Base-by-base conservation (phyloP, 306 rosid genomes). In the Elaeagnus macrophylla region DNA sequence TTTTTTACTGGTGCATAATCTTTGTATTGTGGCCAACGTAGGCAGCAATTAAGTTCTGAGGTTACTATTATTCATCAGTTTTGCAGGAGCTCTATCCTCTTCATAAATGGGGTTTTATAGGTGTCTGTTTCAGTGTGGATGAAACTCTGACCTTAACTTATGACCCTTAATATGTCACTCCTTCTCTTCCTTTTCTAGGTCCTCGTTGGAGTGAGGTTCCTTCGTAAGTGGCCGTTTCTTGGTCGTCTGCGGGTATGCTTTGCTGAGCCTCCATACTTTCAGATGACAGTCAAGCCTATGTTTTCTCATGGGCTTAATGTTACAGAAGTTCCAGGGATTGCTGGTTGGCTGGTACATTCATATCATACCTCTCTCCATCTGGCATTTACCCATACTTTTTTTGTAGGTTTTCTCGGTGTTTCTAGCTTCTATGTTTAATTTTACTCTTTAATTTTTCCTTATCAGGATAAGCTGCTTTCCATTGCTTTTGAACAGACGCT, bases 401-500 rank as follows among this genome's bases (percentile, higher is more conserved):
- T 19, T 54, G 15, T 53, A 39, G 51, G 39, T 59, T 66, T 59
- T 15, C 15, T 51, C 3, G 32, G 0, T 25, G 32, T 25, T 25
- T 25, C 32, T 25, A 25, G 32, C 4, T 25, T 25, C 47, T 37
- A 7, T 6, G 4, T 10, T 1, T 60, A 53, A 11, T 42, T 59
- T 12, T 38, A 39, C 11, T 32, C 41, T 39, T 37, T 13, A 20
- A 9, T 32, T 54, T 60, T 53, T 25, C 54, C 54, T 48, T 18
- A 39, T 62, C 94, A 93, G 99, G 99, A 93, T 68, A 93, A 84
- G 73, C 87, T 93, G 63, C 75, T 93, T 65, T 87, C 99, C 12
- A 64, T 87, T 71, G 99, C 96, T 51, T 93, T 93, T 75, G 96
- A 93, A 75, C 96, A 93, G 82, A 84, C 96, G 18, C 99, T 93